Evolutionary conservation across 2,329 filamentous ascomycete species (phyloP).

Genomic region (Aureobasidium zeae): DNA sequence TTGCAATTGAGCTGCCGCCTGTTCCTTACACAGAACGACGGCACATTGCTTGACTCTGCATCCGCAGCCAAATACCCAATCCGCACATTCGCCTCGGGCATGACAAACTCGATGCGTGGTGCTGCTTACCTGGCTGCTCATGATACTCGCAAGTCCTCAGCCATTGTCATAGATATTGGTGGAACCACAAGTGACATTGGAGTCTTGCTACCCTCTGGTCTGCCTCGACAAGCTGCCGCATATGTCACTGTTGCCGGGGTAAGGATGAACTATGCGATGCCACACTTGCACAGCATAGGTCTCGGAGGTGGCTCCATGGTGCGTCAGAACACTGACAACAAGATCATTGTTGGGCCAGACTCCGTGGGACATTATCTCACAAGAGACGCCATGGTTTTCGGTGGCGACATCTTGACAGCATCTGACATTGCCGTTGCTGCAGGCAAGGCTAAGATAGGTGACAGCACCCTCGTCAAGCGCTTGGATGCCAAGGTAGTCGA

Average conservation of each 20-base stretch:
- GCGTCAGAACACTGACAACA: constrained; percentile 21
- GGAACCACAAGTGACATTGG: constrained; percentile 58
- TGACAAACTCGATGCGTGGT: constrained; percentile 46
- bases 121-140: constrained; percentile 47
- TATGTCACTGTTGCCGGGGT: constrained; percentile 54
- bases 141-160: constrained; percentile 24
- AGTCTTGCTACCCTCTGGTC: constrained; percentile 48
- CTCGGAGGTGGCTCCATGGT: constrained; percentile 47
- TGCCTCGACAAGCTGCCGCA: constrained; percentile 52
- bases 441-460: constrained; percentile 23
- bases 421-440: constrained; percentile 42
- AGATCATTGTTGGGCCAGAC: constrained; percentile 45
- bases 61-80: constrained; percentile 42
- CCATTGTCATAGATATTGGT: constrained; percentile 56
- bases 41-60: constrained; percentile 39
- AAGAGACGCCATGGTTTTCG: constrained; percentile 43
- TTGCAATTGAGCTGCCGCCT: constrained; percentile 39
- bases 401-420: constrained; percentile 44
- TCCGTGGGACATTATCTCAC: constrained; percentile 47
- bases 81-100: constrained; percentile 43
- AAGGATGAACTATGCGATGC: constrained; percentile 42
- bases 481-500: constrained; percentile 19
- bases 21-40: constrained; percentile 46
- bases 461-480: constrained; percentile 19
- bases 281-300: constrained; percentile 44